Evolutionary conservation across 768 basidiomycete species (phyloP), one percentile per base, ranked within the genome.

Genomic region (Kwoniella sp.): DNA sequence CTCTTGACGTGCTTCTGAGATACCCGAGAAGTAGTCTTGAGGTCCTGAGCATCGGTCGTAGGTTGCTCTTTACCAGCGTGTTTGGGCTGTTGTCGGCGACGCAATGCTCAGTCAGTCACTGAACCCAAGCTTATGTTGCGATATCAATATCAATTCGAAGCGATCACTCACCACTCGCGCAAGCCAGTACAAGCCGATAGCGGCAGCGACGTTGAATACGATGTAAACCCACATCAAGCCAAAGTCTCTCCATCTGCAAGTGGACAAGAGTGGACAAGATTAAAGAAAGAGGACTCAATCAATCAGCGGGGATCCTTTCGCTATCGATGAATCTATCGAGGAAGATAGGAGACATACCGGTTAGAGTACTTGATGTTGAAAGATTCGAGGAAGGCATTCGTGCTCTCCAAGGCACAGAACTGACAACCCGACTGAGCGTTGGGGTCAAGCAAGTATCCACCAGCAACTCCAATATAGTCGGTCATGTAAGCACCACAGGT

Each of bases 401-500:
- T 86, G 0, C 83, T 83, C n/a, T 81, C 73, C 37, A 83, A 81
- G 2, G 86, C 77, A 71, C 92, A 93, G 77, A 91, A 93, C 17
- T 84, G 83, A 77, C 92, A 94, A 6, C 79, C 74, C 1, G 76
- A 58, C 0, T 86, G 88, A 12, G 84, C 89, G 58, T 83, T 81
- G 0, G 84, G 83, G 69, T 92, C 87, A 60, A 87, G 83, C 17
- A 94, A 80, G 78, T 92, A 92, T 0, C 92, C 92, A 0, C 89
- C 89, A 53, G 85, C 83, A 0, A 72, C 77, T 0, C 65, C 64
- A 13, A 88, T 85, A 77, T 91, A 94, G 10, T 85, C 81, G n/a
- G 82, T 74, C 0, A 88, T 88, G 88, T 90, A 95, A 1, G 83
- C 68, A 10, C 68, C 68, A 72, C 92, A 95, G 0, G 88, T 90